Base-by-base conservation (phyloP, 768 basidiomycete species). In the Tulasnella sp. region DNA sequence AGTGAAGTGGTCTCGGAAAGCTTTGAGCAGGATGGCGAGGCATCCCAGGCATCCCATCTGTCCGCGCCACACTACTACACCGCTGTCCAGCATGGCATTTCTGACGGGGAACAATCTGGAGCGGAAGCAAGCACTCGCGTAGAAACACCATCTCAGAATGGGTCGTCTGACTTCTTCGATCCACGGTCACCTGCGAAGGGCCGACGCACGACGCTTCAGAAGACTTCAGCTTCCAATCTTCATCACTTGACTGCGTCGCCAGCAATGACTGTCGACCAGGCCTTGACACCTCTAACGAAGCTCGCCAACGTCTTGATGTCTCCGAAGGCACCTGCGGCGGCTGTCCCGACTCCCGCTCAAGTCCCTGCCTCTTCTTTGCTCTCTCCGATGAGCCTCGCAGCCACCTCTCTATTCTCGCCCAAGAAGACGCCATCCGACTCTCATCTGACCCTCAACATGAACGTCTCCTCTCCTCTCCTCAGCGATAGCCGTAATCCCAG, bases 271-370 rank as follows among this genome's bases (percentile, higher is more conserved):
- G 49, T 24, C 57, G 50, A 52, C 29, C 24, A 48, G 11, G 15
- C 25, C 1, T 31, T 59, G 30, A 30, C 57, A 25, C 57, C 57
- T 12, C 31, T 59, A 21, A 45, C 44, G 25, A 59, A 59, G 21
- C 34, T 59, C 2, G 57, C 57, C 27, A n/a, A 38, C 11, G 38
- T 45, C 22, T 22, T 55, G 22, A 43, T 55, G 54, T 55, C 54
- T n/a, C 29, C 29, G 4, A 19, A 25, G 19, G 29, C 29, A 22
- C 31, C 51, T 53, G 7, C 21, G 1, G 27, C 31, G 24, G 34
- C 15, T 38, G 34, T 15, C 7, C 15, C 34, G 15, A 5, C 34
- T 15, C 15, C 34, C 15, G 29, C 30, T 41, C 30, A 53, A n/a
- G 27, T 22, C 4, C 29, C 51, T 8, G 38, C 21, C 31, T 30